Percentiles rank a stretch among this genome's conserved stretches.
Conservation (phyloP, 192 early-diverging fungal genomes). For the Mortierella claussenii region DNA sequence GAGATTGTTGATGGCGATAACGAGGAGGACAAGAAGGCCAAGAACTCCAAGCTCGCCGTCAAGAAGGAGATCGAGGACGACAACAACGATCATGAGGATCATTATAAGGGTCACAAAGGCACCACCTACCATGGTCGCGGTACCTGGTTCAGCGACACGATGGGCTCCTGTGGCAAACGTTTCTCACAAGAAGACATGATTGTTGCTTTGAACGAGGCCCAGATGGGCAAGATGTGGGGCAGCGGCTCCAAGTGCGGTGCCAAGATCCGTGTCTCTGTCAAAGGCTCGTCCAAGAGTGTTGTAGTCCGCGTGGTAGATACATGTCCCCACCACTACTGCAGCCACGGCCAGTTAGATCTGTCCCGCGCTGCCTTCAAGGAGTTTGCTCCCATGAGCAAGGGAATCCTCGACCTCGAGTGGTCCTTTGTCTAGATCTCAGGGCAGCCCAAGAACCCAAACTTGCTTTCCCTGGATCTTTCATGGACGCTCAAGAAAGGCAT, state of each 20-base stretch:
- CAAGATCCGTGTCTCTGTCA: conserved; percentile 35
- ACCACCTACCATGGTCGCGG: conserved; percentile 31
- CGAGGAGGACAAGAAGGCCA: not conserved
- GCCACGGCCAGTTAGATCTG: conserved; percentile 29
- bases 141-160: conserved; percentile 50
- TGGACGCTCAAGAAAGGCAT: too few relatives aligned
- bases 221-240: conserved; percentile 39
- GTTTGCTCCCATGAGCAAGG: conserved; percentile 30
- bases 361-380: conserved; percentile 42
- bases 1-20: conserved; percentile 5
- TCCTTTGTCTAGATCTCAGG: conserved; percentile 28
- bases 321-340: conserved; percentile 41
- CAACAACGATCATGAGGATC: not conserved
- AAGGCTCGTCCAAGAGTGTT: conserved; percentile 19
- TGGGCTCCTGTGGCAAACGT: conserved; percentile 27
- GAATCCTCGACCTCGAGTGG: conserved; percentile 41
- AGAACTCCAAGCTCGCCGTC: not conserved
- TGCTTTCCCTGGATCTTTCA: too few relatives aligned
- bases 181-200: conserved; percentile 49
- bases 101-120: not conserved
- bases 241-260: conserved; percentile 39
- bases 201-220: conserved; percentile 40
- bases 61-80: not conserved
- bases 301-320: conserved; percentile 39
- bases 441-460: not conserved